Evolutionary conservation across 306 rosid genomes (phyloP), one percentile per base, ranked within the genome.

Genomic region (Dalbergia cochinchinensis): DNA sequence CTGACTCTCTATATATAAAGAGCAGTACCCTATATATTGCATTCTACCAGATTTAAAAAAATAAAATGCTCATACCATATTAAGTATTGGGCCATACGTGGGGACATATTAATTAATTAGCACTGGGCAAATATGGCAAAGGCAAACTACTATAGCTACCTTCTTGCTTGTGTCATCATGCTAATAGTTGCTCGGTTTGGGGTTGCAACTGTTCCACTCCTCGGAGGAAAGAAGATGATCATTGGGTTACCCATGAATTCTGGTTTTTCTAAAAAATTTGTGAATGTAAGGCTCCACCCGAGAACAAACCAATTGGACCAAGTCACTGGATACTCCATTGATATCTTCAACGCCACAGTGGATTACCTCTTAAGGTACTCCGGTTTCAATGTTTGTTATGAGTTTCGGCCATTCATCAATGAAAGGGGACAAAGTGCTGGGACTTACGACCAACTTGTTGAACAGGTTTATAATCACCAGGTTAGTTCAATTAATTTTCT

Each of bases 241-340:
- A 31, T 68, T 41, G 69, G 76, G 7, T 18, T 78, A 7, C 76
- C 82, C 60, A 42, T 35, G n/a, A 39, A 31, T 42, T 2, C 20
- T 42, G 76, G 31, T 26, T 26, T 50, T 19, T 58, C 57, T 6
- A n/a, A 47, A 3, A 61, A 78, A 4, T 78, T 78, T n/a, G 69
- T 78, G 39, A 61, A 78, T 41, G 34, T 9, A 15, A 22, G 58
- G 48, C 37, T 68, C 11, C 37, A 16, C 22, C 3, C 69, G 26
- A 6, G n/a, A 37, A 51, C 55, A 20, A 20, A 26, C 26, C 67
- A 41, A 13, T 47, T 41, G 37, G 35, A 35, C 31, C n/a, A 42
- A 0, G 60, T 16, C 53, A 78, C 48, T 12, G 82, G 82, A 12
- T 78, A 55, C 37, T 15, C 75, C 57, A 78, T 78, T 26, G 76